phyloP scores from a whole-genome alignment of 257 asterid species.

The Ballota nigra region DNA sequence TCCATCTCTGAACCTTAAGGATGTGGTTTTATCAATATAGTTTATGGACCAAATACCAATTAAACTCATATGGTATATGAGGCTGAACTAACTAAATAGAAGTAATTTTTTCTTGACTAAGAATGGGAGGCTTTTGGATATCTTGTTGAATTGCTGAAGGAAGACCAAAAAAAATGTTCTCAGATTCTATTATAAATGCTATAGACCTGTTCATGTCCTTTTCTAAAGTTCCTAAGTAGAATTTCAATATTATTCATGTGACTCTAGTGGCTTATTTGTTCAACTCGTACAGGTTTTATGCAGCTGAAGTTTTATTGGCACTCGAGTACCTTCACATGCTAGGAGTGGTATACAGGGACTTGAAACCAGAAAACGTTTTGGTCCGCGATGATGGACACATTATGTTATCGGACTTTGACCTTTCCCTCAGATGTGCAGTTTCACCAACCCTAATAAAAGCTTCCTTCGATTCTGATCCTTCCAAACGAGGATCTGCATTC shows the following conservation, averaged over 20 bases:
- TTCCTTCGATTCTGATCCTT: conserved; percentile 35
- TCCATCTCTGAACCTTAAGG: not conserved
- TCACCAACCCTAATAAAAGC: conserved; percentile 65
- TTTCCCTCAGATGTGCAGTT: conserved; percentile 67
- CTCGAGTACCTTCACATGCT: conserved; percentile 87
- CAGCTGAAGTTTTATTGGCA: conserved; percentile 81
- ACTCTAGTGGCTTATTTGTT: not conserved
- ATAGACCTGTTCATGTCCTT: too few species aligned
- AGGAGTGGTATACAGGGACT: conserved; percentile 75
- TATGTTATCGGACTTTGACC: conserved; percentile 78
- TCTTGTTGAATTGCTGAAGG: not conserved
- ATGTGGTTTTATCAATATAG: not conserved
- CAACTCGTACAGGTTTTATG: conserved; percentile 55
- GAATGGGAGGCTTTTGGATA: not conserved
- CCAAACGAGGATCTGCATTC: conserved; percentile 52
- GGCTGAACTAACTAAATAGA: not conserved
- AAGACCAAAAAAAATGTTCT: too few species aligned
- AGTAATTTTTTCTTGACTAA: not conserved
- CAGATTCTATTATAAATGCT: too few species aligned
- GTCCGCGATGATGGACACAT: conserved; percentile 88
- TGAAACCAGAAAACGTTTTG: conserved; percentile 77
- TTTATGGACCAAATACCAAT: not conserved
- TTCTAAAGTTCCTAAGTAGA: too few species aligned
- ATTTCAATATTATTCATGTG: too few species aligned
- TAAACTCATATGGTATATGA: not conserved